Conservation (phyloP, 306 rosid genomes). For the Casuarina glauca region DNA sequence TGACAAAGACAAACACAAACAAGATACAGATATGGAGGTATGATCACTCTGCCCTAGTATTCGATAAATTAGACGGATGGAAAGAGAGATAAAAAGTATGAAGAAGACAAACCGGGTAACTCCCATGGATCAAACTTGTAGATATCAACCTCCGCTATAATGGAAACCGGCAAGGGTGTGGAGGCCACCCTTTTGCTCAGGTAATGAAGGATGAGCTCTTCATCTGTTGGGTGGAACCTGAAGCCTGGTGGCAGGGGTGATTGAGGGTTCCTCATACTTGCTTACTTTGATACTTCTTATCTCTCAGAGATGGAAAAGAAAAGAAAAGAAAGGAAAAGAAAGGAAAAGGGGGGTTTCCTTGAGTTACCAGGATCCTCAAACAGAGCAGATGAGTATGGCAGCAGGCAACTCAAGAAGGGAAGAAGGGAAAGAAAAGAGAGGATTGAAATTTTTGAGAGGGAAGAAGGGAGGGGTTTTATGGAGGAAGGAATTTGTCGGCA, state of each 20-base stretch:
- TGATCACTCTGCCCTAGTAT: background rate
- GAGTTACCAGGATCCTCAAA: background rate
- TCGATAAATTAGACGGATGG: background rate
- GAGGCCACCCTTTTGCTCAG: slow-evolving; percentile 47
- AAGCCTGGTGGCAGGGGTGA: slow-evolving; percentile 53
- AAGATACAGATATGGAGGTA: background rate
- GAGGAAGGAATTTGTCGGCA: slow-evolving; percentile 45
- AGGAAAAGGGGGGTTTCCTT: too few species aligned
- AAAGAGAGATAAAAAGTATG: background rate
- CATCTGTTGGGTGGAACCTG: slow-evolving; percentile 63
- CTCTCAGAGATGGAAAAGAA: too few species aligned
- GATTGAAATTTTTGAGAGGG: slow-evolving; percentile 44
- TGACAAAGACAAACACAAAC: slow-evolving; percentile 22
- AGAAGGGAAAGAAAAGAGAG: slow-evolving; percentile 12
- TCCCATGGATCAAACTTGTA: slow-evolving; percentile 61
- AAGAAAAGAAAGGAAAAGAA: too few species aligned
- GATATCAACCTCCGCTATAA: slow-evolving; percentile 62
- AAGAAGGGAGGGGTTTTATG: slow-evolving; percentile 41
- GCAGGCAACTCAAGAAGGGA: background rate
- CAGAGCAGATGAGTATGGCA: background rate
- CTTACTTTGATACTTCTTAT: too few species aligned
- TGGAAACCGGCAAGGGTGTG: slow-evolving; percentile 50
- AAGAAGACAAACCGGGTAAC: slow-evolving; percentile 41
- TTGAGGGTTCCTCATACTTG: slow-evolving; percentile 39
- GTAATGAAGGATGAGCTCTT: slow-evolving; percentile 57